These are phyloP conservation scores for Yarrowia sp. DNA, from an alignment of 805 yeast species.

Conservation along the genomic window DNA sequence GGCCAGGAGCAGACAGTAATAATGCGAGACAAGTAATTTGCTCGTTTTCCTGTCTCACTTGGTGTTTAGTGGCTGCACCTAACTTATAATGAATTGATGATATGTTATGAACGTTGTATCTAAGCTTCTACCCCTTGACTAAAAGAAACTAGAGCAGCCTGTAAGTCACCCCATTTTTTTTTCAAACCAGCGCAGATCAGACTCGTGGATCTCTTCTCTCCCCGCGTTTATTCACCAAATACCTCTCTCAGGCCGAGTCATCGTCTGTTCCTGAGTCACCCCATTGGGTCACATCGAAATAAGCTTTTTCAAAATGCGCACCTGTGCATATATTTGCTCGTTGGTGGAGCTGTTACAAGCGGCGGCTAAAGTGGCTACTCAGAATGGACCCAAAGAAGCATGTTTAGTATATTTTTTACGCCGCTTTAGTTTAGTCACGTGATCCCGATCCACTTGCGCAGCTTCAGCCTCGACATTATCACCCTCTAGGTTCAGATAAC, in stretches of 20 bases:
- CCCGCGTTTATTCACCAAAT: not conserved
- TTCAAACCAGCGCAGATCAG: not conserved
- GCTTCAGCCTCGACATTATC: no score
- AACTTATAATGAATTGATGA: constrained; percentile 13
- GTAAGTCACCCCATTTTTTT: not conserved
- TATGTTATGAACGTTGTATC: not conserved
- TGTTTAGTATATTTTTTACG: not conserved
- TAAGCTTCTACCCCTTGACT: no score
- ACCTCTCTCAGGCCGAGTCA: not conserved
- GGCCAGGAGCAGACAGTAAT: not conserved
- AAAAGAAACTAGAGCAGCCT: not conserved
- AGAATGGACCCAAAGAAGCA: not conserved
- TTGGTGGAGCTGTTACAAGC: not conserved
- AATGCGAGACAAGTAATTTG: not conserved
- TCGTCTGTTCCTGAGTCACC: not conserved
- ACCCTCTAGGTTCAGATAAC: not conserved
- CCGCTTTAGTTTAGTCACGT: not conserved
- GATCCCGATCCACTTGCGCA: no score
- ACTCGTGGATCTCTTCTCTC: not conserved
- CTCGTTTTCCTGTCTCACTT: not conserved
- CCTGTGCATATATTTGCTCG: constrained; percentile 22
- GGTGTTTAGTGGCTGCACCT: not conserved
- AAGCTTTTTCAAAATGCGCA: constrained; percentile 19
- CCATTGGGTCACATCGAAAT: not conserved
- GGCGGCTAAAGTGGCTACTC: not conserved